Evolutionary conservation across 495 filamentous ascomycete species (phyloP).

Genomic region (Cryomyces minteri): DNA sequence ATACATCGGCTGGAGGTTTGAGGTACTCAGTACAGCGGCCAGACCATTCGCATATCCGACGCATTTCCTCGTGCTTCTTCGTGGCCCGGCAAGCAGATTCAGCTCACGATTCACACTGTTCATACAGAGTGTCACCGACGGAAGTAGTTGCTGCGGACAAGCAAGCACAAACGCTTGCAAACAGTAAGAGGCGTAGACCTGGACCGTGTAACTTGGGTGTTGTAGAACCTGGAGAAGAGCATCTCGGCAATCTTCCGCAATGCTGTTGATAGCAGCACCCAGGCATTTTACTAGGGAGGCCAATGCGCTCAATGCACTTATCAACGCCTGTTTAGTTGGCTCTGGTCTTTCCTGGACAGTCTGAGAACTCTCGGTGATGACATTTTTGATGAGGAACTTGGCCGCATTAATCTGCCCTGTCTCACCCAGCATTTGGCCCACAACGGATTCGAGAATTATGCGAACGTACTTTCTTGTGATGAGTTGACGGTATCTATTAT

Average conservation of each 20-base stretch:
- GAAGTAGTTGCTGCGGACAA: conserved; percentile 78
- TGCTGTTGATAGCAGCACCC: conserved; percentile 57
- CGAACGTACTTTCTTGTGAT: conserved; percentile 73
- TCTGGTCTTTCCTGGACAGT: conserved; percentile 81
- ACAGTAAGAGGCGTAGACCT: conserved; percentile 71
- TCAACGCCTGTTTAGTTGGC: conserved; percentile 71
- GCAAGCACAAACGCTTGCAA: conserved; percentile 74
- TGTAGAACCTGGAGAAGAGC: conserved; percentile 79
- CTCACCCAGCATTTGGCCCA: conserved; percentile 67
- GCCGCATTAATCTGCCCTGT: conserved; percentile 70
- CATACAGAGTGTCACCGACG: conserved; percentile 88
- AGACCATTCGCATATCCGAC: conserved; percentile 88
- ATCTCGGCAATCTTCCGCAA: conserved; percentile 71
- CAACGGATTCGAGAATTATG: conserved; percentile 68
- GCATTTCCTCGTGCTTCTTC: conserved; percentile 69
- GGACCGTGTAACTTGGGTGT: conserved; percentile 91
- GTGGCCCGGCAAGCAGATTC: conserved; percentile 49
- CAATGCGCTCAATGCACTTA: conserved; percentile 61
- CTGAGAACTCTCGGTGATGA: conserved; percentile 90
- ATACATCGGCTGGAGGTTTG: conserved; percentile 72
- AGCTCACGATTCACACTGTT: conserved; percentile 86
- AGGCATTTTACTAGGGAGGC: conserved; percentile 60
- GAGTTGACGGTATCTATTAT: conserved; percentile 76
- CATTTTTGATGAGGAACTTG: conserved; percentile 63
- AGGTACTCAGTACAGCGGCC: conserved; percentile 78